Evolutionary conservation across 441 rosid species (phyloP), one percentile per base, ranked within the genome.

Genomic region (Croton laevigatus): DNA sequence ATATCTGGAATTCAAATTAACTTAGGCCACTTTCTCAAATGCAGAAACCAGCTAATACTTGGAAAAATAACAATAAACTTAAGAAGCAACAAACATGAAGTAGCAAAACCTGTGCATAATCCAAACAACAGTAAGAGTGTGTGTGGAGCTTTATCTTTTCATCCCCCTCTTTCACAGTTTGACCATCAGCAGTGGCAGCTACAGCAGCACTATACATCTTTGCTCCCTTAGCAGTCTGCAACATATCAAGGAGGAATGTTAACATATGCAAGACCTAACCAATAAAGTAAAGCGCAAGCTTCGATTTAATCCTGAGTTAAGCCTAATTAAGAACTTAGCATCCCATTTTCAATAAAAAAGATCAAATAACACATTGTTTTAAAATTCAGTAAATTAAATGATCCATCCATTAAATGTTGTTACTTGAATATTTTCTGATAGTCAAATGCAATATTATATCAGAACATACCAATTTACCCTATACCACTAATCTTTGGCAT

Each of bases 121-220:
- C 97, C 52, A 95, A 84, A 82, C 98, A 91, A 79, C 97, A 93
- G 72, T 95, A 95, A 8, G 98, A 89, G 80, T 91, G 98, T 4
- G 96, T 89, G 71, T 93, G 98, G 73, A 86, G 69, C 84, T 93
- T 95, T 73, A 89, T 81, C 85, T 95, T 95, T 75, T 95, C 98
- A 16, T 93, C 99, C 65, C 96, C 93, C 78, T 92, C 91, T 74
- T 80, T 87, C 19, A 32, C 73, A 71, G 54, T 52, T 4, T 60
- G 73, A 68, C 87, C 85, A 73, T 91, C 94, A 69, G 79, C 83
- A 60, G 95, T 85, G 64, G 93, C 96, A 74, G 96, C 90, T 49
- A 93, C 84, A 16, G 97, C 98, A 73, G 83, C 90, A 80, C 89
- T 95, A 77, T 85, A 84, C 65, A 86, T 67, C 90, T 93, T 92